Base-by-base conservation (phyloP, 1,139 yeast genomes). In the Saccharomyces hybrid region DNA sequence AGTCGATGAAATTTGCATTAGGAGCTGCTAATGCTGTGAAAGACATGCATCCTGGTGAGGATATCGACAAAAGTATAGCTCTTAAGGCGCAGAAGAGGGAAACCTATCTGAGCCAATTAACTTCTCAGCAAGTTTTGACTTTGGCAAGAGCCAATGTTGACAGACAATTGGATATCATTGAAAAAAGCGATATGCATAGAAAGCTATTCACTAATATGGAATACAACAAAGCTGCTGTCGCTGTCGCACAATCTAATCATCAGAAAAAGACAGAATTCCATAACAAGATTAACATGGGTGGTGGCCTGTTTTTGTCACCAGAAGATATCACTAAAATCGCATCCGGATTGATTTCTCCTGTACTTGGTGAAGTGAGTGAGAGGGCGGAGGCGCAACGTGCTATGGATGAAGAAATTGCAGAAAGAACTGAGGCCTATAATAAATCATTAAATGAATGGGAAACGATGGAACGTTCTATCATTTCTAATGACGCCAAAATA, bases 301-400 rank as follows among this genome's bases (percentile, higher is more conserved):
- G 96, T 61, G 98, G 98, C 2, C 77, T 88, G 61, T 81, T 80
- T 64, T 83, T 91, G 78, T 77, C 87, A 51, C 87, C 80, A 59
- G 78, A 77, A 26, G 96, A 91, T 67, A 81, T 93, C 59, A 86
- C 86, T 59, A 80, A 80, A 53, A 82, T 93, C 76, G 98, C 98
- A 13, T 74, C 83, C 55, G 79, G 84, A 53, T 78, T 88, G 66
- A 96, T 93, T 56, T 78, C 80, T 58, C 99, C 99, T 9, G 93
- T 91, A n/a, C 75, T 93, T 66, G 77, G 76, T 51, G 95, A 89
- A 70, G 83, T 93, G 64, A 76, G 80, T 63, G 74, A 77, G 53
- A 85, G 88, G 69, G 96, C 95, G 16, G 77, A 74, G 32, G 77
- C 80, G 44, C 95, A 88, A 72, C 81, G 96, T 64, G 80, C 79